Evolutionary conservation across 805 yeast species (phyloP).

Genomic region (Barnettozyma pratensis): DNA sequence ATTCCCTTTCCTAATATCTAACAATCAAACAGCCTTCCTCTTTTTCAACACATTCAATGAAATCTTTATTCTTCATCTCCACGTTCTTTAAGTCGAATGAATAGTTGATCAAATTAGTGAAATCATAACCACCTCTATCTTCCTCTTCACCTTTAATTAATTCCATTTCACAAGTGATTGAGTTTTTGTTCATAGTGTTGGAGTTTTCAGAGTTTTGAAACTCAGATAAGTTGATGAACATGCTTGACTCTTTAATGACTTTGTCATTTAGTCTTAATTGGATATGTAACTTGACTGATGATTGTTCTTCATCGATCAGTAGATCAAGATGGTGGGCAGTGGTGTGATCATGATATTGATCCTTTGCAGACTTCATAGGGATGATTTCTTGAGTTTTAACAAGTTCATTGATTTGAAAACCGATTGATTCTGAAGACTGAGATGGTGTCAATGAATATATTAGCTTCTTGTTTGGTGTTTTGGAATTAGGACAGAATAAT

Average conservation of each 20-base stretch:
- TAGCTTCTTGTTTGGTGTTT: constrained; percentile 5
- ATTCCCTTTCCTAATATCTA: constrained; percentile 4
- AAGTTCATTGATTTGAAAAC: constrained; percentile 1
- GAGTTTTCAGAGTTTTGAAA: not conserved
- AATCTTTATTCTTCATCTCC: not conserved
- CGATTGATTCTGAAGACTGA: not conserved
- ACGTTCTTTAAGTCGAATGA: constrained; percentile 5
- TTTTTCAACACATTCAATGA: constrained; percentile 7
- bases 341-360: not conserved
- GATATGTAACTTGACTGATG: constrained; percentile 6
- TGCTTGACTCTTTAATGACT: constrained; percentile 5
- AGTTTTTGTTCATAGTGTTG: not conserved
- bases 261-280: constrained; percentile 5
- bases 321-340: constrained; percentile 12
- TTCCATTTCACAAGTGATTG: not conserved
- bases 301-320: constrained; percentile 13
- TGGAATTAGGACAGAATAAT: constrained; percentile 9
- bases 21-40: constrained; percentile 7
- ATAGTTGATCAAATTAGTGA: constrained; percentile 8
- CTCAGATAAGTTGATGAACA: not conserved
- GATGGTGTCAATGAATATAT: constrained; percentile 3
- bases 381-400: constrained; percentile 5
- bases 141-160: constrained; percentile 5
- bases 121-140: constrained; percentile 9
- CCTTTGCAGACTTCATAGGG: constrained; percentile 1